Evolutionary conservation across 2,329 filamentous ascomycete species (phyloP), one percentile per base, ranked within the genome.

Genomic region (Sporothrix luriei): DNA sequence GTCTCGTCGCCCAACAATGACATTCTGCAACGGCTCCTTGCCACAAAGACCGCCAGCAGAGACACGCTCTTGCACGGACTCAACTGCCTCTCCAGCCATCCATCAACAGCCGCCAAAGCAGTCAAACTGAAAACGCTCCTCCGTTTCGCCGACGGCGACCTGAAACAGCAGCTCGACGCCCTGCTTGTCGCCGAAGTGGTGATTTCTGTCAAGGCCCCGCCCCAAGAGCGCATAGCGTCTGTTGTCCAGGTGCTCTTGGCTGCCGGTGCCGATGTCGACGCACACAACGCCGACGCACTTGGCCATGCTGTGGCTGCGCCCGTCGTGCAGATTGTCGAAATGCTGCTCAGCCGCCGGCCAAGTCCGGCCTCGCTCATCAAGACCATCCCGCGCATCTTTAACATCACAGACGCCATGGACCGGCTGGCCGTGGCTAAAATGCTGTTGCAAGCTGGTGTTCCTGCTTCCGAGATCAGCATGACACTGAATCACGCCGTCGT

Each of bases 201-300:
- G 55, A 79, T 78, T 1, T 74, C 84, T 3, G 75, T 84, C 11
- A 77, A 81, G 68, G 77, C 78, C 2, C 78, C 76, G 0, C 75
- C 76, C 0, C 75, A 78, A 1, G 75, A 80, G 13, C 80, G 82
- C 4, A 80, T 80, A 1, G 75, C 84, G 5, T 78, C 81, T 2
- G 80, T 83, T 0, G 70, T 87, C 46, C 80, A 81, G 68, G 76
- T 80, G 0, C 79, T 88, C 0, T 74, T 89, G 1, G 78, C 80
- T 1, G 79, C 82, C 0, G 84, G 85, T 0, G 86, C 86, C 2
- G 82, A 87, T 61, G 78, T 86, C n/a, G 87, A 88, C 72, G 79
- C 80, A 1, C 80, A 82, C 69, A 82, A 85, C 33, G 85, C 82
- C 0, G 81, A 82, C 1, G 81, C 85, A 0, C 76, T 89, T 0